Evolutionary conservation across 495 filamentous ascomycete species (phyloP).

Genomic region (Hypomontagnella submonticulosa): DNA sequence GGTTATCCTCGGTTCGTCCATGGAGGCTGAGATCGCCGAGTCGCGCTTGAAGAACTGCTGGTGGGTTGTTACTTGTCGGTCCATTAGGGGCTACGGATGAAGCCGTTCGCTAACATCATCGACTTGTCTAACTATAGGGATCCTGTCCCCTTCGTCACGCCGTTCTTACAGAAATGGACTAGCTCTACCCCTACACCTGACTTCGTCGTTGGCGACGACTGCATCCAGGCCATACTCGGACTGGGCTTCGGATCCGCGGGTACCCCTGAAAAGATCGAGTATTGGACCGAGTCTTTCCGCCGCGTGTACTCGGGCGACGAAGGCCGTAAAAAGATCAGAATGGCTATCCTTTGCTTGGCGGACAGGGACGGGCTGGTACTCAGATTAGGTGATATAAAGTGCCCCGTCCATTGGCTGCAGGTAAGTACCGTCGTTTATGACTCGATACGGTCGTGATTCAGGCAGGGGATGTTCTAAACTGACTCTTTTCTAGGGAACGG

Average conservation of each 20-base stretch:
- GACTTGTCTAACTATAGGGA: conserved; percentile 45
- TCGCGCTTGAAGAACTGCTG: conserved; percentile 66
- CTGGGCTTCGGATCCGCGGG: conserved; percentile 66
- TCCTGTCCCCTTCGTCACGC: conserved; percentile 52
- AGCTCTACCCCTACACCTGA: conserved; percentile 55
- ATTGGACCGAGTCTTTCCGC: conserved; percentile 66
- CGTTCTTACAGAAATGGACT: conserved; percentile 61
- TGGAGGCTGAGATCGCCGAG: conserved; percentile 68
- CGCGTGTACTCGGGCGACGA: conserved; percentile 67
- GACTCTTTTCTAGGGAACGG: conserved; percentile 57
- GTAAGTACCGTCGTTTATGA: conserved; percentile 48
- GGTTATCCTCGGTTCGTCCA: conserved; percentile 69
- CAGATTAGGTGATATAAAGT: conserved; percentile 64
- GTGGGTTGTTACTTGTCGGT: conserved; percentile 35
- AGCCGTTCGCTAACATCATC: background rate
- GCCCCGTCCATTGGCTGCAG: conserved; percentile 73
- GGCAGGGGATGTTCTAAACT: background rate
- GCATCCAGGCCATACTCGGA: conserved; percentile 64
- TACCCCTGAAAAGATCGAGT: conserved; percentile 52
- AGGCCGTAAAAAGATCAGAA: conserved; percentile 63
- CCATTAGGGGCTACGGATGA: background rate
- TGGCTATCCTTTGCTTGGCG: conserved; percentile 67
- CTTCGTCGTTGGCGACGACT: conserved; percentile 66
- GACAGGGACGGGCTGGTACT: conserved; percentile 68
- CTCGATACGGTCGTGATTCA: background rate